Conservation (phyloP, 2,329 filamentous ascomycete genomes). For the Aspergillus ochraceoroseus region DNA sequence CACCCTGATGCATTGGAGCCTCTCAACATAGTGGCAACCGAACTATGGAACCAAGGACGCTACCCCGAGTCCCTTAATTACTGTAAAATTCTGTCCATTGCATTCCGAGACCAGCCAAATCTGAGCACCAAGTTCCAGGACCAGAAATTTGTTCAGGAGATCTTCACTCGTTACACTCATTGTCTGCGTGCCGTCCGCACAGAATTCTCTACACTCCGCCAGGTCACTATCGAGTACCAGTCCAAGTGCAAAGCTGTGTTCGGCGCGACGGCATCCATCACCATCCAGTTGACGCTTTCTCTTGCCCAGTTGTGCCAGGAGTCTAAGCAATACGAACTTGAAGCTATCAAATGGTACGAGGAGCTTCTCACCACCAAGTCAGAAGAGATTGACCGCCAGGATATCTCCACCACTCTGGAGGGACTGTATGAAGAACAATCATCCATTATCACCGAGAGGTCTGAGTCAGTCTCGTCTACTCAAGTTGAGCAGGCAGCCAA, state of each 20-base stretch:
- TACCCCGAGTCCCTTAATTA: slow-evolving; percentile 37
- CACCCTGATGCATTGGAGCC: slow-evolving; percentile 40
- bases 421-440: slow-evolving; percentile 39
- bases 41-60: slow-evolving; percentile 38
- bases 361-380: slow-evolving; percentile 34
- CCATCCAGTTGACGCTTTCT: slow-evolving; percentile 34
- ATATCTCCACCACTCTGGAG: slow-evolving; percentile 35
- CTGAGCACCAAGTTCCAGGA: slow-evolving; percentile 33
- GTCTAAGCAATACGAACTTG: slow-evolving; percentile 34
- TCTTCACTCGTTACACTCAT: slow-evolving; percentile 36
- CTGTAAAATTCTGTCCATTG: slow-evolving; percentile 37
- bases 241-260: slow-evolving; percentile 35
- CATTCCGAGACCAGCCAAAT: slow-evolving; percentile 35
- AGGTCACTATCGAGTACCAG: slow-evolving; percentile 35
- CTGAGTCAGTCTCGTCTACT: slow-evolving; percentile 24
- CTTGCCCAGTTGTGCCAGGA: slow-evolving; percentile 40
- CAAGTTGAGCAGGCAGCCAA: slow-evolving; percentile 31
- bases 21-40: slow-evolving; percentile 35
- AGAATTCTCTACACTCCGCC: slow-evolving; percentile 32
- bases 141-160: slow-evolving; percentile 29
- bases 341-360: slow-evolving; percentile 38
- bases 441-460: slow-evolving; percentile 19
- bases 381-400: slow-evolving; percentile 30
- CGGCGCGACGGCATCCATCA: slow-evolving; percentile 34
- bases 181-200: slow-evolving; percentile 35